Evolutionary conservation across 106 monocot species (phyloP).

Genomic region (Agapanthus africanus): DNA sequence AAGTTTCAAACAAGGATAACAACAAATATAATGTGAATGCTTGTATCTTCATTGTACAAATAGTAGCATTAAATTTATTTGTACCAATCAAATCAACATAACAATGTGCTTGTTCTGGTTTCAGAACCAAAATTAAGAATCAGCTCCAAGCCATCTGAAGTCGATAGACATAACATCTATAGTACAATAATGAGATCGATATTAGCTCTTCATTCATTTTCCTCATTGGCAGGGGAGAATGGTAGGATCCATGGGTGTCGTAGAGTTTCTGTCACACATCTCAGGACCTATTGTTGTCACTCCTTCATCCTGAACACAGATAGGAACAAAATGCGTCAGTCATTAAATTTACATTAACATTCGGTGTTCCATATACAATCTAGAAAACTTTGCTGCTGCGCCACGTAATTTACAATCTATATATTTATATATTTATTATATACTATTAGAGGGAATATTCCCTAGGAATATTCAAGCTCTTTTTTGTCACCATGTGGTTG

Average conservation of each 20-base stretch:
- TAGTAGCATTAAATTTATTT: background rate
- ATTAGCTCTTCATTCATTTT: background rate
- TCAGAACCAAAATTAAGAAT: background rate
- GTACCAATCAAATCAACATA: background rate
- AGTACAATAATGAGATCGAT: background rate
- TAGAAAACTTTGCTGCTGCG: too few species aligned
- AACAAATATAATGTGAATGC: too few species aligned
- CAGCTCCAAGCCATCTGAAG: background rate
- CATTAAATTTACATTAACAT: background rate
- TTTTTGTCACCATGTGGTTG: too few species aligned
- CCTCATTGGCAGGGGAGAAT: slow-evolving; percentile 50
- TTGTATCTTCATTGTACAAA: background rate
- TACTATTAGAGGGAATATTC: too few species aligned
- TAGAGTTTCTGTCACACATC: slow-evolving; percentile 39
- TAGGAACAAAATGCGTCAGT: background rate
- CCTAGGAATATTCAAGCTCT: too few species aligned
- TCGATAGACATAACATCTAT: background rate
- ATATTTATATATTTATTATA: too few species aligned
- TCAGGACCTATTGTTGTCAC: slow-evolving; percentile 38
- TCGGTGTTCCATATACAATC: too few species aligned
- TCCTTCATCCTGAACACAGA: slow-evolving; percentile 46
- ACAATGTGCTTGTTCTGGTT: background rate
- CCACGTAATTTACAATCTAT: too few species aligned
- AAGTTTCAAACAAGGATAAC: too few species aligned
- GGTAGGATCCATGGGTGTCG: slow-evolving; percentile 54